These are phyloP conservation scores for Psilocybe sp. DNA, from an alignment of 768 basidiomycete genomes.

Conservation along the genomic window DNA sequence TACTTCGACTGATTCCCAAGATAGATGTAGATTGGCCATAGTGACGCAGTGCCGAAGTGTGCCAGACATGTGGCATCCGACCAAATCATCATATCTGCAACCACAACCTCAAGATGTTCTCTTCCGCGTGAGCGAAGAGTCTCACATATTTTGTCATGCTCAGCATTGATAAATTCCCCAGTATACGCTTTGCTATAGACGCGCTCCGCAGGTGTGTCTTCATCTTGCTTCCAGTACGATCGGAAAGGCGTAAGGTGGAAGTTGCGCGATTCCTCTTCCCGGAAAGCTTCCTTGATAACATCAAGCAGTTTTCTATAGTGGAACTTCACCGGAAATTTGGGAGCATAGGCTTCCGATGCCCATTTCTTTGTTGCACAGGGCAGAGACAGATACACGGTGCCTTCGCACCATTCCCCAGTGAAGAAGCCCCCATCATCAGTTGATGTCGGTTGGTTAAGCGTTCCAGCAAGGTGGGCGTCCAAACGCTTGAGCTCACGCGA, in stretches of 20 bases:
- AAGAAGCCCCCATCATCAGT: too few relatives aligned
- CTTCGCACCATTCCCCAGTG: slow-evolving; percentile 9
- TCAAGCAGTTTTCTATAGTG: slow-evolving; percentile 19
- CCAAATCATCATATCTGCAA: slow-evolving; percentile 24
- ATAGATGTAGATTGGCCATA: slow-evolving; percentile 38
- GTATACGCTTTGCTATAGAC: slow-evolving; percentile 27
- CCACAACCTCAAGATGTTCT: slow-evolving; percentile 24
- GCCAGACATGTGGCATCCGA: slow-evolving; percentile 24
- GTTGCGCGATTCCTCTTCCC: slow-evolving; percentile 8
- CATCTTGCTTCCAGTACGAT: slow-evolving; percentile 12
- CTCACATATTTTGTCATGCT: slow-evolving; percentile 22
- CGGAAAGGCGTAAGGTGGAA: slow-evolving; percentile 30
- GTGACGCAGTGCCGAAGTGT: slow-evolving; percentile 27
- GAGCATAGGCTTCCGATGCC: slow-evolving; percentile 13
- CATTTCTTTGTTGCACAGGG: slow-evolving; percentile 22
- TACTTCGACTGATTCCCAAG: slow-evolving; percentile 43
- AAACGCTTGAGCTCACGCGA: slow-evolving; percentile 11
- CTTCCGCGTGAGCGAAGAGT: too few relatives aligned
- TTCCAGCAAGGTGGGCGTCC: slow-evolving; percentile 8
- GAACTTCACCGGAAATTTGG: slow-evolving; percentile 26
- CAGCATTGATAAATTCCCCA: slow-evolving; percentile 27
- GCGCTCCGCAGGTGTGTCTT: slow-evolving; percentile 7
- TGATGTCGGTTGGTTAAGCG: too few relatives aligned
- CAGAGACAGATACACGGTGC: slow-evolving; percentile 20
- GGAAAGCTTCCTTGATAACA: slow-evolving; percentile 22